Percentiles rank a stretch among this genome's conserved stretches.
Conservation (phyloP, 139 green algal species). For the Penium margaritaceum region DNA sequence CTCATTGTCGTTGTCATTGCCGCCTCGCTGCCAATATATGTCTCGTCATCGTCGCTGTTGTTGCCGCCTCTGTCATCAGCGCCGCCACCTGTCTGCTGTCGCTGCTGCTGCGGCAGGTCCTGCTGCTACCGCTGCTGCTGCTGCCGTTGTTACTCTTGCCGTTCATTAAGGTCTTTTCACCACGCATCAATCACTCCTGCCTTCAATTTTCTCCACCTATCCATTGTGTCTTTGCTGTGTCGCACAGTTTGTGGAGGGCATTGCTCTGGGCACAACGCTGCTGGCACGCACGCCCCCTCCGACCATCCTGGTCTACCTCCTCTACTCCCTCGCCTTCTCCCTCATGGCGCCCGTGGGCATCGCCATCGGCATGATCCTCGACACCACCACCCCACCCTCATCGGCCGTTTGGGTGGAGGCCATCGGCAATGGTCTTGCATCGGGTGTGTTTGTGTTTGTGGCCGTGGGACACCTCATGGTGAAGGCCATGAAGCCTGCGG, state of each 20-base stretch:
- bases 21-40: too few species aligned
- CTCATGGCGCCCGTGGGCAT: conserved; percentile 11
- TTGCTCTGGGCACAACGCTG: conserved; percentile 22
- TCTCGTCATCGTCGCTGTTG: too few species aligned
- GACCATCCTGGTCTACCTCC: background rate
- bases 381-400: background rate
- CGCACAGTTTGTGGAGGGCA: conserved; percentile 20
- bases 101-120: too few species aligned
- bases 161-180: too few species aligned
- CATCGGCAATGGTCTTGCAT: conserved; percentile 20
- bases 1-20: too few species aligned
- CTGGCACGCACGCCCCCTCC: background rate
- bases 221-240: background rate
- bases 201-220: too few species aligned
- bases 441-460: conserved; percentile 30
- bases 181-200: too few species aligned
- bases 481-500: conserved; percentile 13
- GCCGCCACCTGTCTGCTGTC: too few species aligned
- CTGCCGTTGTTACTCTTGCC: too few species aligned
- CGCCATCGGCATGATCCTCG: conserved; percentile 22
- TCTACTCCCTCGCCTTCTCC: background rate
- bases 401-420: background rate
- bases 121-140: too few species aligned
- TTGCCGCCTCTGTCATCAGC: too few species aligned
- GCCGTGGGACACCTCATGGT: conserved; percentile 1